Evolutionary conservation across 805 yeast genomes (phyloP).

Genomic region (Lachancea sp.): DNA sequence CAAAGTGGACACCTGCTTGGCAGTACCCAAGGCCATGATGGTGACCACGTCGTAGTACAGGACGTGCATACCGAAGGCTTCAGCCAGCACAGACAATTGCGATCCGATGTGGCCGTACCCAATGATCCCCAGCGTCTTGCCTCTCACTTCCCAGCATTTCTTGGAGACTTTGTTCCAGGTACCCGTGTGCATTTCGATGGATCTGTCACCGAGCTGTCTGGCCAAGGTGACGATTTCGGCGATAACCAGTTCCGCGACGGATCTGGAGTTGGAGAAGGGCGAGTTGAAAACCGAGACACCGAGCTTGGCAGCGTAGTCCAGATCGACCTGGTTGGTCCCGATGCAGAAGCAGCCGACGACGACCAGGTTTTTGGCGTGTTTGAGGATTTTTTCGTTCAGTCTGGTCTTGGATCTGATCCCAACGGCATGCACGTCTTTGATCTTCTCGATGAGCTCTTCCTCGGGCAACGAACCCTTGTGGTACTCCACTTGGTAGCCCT

Average conservation of each 20-base stretch:
- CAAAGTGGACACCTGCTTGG: constrained; percentile 82
- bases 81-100: constrained; percentile 93
- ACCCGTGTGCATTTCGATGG: constrained; percentile 91
- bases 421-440: constrained; percentile 88
- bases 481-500: constrained; percentile 97
- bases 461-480: constrained; percentile 84
- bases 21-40: constrained; percentile 96
- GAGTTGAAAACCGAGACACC: constrained; percentile 98
- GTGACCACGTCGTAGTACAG: constrained; percentile 85
- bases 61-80: constrained; percentile 96
- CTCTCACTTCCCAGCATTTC: constrained; percentile 98
- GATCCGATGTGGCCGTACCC: constrained; percentile 99
- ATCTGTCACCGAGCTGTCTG: constrained; percentile 95
- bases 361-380: constrained; percentile 82
- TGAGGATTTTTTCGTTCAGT: constrained; percentile 69
- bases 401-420: constrained; percentile 98
- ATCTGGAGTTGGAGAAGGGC: constrained; percentile 96
- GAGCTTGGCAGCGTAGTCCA: constrained; percentile 80
- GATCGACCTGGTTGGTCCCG: constrained; percentile 96
- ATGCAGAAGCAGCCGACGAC: constrained; percentile 97
- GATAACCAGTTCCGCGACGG: constrained; percentile 95
- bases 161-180: constrained; percentile 95
- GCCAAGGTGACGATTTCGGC: constrained; percentile 92
- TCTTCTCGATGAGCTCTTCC: constrained; percentile 90
- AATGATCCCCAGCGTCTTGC: constrained; percentile 92